Conservation (phyloP, 2,329 filamentous ascomycete genomes). For the Fusarium robinianum region DNA sequence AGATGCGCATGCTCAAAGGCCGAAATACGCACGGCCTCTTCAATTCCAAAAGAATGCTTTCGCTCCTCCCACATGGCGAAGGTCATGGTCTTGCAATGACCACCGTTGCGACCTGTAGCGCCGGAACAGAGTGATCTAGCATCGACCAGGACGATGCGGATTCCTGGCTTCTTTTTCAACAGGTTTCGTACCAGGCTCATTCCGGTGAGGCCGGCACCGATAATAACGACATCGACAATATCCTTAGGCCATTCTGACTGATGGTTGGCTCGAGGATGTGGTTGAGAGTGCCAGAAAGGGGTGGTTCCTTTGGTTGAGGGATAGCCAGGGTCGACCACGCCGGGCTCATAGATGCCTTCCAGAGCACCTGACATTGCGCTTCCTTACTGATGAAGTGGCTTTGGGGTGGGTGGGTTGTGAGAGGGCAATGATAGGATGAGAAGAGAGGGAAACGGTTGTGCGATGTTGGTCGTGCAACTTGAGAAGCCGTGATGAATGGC, state of each 20-base stretch:
- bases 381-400: no score
- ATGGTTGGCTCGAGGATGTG: conserved; percentile 38
- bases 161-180: conserved; percentile 28
- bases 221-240: conserved; percentile 27
- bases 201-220: conserved; percentile 29
- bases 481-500: no score
- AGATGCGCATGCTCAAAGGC: conserved; percentile 33
- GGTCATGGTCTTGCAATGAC: conserved; percentile 31
- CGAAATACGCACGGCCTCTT: conserved; percentile 32
- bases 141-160: conserved; percentile 41
- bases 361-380: conserved; percentile 17
- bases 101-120: conserved; percentile 45
- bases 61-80: conserved; percentile 24
- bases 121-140: conserved; percentile 42
- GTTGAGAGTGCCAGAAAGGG: conserved; percentile 43
- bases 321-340: conserved; percentile 26
- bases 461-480: no score
- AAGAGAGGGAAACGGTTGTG: no score
- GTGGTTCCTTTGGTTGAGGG: conserved; percentile 38
- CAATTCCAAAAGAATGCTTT: conserved; percentile 25
- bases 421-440: no score
- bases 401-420: no score
- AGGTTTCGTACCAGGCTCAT: conserved; percentile 20
- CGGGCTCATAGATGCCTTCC: conserved; percentile 16
- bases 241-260: conserved; percentile 24